Evolutionary conservation across 164 flowering plant species (phyloP).

Genomic region (Vitis riparia): DNA sequence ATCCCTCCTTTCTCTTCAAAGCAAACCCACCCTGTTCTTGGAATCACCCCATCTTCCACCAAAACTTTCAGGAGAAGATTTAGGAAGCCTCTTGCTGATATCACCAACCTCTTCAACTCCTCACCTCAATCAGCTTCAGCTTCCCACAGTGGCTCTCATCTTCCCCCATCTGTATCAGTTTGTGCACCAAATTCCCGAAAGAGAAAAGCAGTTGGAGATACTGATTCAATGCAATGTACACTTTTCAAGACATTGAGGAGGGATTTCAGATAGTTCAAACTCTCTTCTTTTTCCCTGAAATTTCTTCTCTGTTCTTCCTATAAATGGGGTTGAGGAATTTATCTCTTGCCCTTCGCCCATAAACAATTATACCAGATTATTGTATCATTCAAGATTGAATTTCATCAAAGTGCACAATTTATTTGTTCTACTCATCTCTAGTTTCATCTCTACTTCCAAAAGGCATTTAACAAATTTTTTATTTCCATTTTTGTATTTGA

Average conservation of each 20-base stretch:
- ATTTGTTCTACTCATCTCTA: no score
- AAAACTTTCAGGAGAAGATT: conserved; percentile 10
- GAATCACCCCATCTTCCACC: neutral
- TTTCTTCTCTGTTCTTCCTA: no score
- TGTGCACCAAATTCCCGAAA: neutral
- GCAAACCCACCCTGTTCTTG: neutral
- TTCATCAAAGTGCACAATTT: no score
- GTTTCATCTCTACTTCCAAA: no score
- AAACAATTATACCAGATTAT: neutral
- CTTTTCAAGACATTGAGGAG: conserved; percentile 16
- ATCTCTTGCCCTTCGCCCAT: neutral
- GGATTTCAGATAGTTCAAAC: conserved; percentile 17
- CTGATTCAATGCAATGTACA: neutral
- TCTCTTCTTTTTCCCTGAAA: neutral
- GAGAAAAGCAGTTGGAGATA: conserved; percentile 11
- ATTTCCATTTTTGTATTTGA: no score
- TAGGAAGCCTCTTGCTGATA: conserved; percentile 26
- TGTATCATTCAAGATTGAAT: no score
- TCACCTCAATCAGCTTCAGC: neutral
- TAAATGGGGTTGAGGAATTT: neutral
- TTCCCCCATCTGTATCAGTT: neutral
- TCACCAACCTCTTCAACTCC: conserved; percentile 12
- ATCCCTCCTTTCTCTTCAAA: conserved; percentile 5
- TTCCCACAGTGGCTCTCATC: neutral
- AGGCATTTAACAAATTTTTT: no score